Conservation (phyloP, 176 grass and related monocot species). For the Microstegium vimineum region DNA sequence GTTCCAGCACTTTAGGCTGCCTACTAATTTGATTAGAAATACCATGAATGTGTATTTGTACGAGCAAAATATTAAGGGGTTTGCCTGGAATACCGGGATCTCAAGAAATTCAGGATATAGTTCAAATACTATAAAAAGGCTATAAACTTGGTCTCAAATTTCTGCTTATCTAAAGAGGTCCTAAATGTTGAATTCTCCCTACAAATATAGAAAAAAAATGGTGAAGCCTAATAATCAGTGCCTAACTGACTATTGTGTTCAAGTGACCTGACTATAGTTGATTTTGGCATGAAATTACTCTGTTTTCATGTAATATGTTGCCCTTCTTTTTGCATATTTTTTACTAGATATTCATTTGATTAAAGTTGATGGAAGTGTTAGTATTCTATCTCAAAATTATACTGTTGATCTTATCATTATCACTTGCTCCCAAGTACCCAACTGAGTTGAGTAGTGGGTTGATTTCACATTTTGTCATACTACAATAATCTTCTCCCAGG, state of each 20-base stretch:
- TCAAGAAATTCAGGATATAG: not conserved
- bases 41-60: not conserved
- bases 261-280: not conserved
- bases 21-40: constrained; percentile 16
- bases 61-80: not conserved
- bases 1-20: not conserved
- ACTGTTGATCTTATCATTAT: not conserved
- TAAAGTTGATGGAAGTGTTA: not conserved
- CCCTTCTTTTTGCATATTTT: not conserved
- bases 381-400: not conserved
- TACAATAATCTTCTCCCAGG: not conserved
- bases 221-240: not conserved
- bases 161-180: not conserved
- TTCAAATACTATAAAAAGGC: not conserved
- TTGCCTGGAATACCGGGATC: not conserved
- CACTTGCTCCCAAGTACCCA: not conserved
- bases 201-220: not conserved
- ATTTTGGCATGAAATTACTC: not conserved
- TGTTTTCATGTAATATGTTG: not conserved
- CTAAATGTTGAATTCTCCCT: not conserved
- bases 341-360: not conserved
- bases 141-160: not conserved
- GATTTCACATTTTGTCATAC: not conserved
- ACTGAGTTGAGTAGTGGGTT: not conserved
- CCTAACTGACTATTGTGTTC: not conserved